Evolutionary conservation across 495 filamentous ascomycete species (phyloP).

Genomic region (Podospora australis): DNA sequence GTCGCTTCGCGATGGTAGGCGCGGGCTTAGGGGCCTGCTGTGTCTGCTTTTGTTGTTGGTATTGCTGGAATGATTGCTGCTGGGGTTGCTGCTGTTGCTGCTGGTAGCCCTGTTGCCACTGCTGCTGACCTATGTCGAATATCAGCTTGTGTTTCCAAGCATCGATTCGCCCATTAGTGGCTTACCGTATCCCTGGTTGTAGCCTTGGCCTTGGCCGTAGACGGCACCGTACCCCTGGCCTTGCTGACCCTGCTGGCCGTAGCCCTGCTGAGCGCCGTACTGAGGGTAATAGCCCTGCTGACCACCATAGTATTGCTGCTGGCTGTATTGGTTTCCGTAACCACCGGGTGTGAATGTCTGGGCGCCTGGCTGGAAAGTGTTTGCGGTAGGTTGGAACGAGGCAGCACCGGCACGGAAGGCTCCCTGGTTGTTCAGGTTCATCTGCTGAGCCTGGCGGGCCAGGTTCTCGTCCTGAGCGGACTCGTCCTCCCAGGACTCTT

Average conservation of each 20-base stretch:
- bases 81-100: conserved; percentile 38
- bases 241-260: conserved; percentile 36
- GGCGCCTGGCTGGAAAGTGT: conserved; percentile 74
- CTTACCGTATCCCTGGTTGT: conserved; percentile 57
- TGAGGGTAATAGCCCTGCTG: conserved; percentile 49
- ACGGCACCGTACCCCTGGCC: conserved; percentile 45
- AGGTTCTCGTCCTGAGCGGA: conserved; percentile 81
- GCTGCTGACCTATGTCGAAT: conserved; percentile 36
- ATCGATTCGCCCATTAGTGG: neutral
- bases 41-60: conserved; percentile 34
- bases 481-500: conserved; percentile 95
- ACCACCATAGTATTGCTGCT: conserved; percentile 44
- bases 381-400: conserved; percentile 73
- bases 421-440: conserved; percentile 58
- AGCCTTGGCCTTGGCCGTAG: conserved; percentile 39
- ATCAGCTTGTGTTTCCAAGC: conserved; percentile 26
- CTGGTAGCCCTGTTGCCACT: conserved; percentile 28
- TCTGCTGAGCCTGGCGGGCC: conserved; percentile 69
- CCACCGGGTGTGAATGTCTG: conserved; percentile 44
- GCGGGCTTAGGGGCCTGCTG: conserved; percentile 38
- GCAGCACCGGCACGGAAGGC: conserved; percentile 70
- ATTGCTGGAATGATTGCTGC: conserved; percentile 49
- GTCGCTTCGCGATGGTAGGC: conserved; percentile 65
- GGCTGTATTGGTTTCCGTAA: conserved; percentile 37
- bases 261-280: conserved; percentile 49